Evolutionary conservation across 1,284 basidiomycete genomes (phyloP), one percentile per base, ranked within the genome.

Genomic region (Limonomyces culmigenus): DNA sequence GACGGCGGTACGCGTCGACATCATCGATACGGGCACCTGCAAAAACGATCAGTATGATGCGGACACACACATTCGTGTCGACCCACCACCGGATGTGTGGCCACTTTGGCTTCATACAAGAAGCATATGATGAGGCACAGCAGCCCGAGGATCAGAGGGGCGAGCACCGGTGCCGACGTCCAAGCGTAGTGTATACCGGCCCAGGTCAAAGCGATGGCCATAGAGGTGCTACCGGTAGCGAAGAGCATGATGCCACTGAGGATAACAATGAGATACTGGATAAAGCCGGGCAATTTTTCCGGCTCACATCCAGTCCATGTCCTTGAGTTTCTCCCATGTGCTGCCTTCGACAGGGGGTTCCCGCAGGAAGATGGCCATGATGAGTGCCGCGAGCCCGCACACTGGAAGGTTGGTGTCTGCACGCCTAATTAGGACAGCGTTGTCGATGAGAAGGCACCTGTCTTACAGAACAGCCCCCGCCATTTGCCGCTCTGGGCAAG

Each of bases 331-430:
- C 25, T 50, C 42, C 11, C 29, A 41, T 21, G 55, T 46, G 11
- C 46, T 44, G 23, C 47, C 48, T 18, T 43, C 48, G 10, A 56
- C 58, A 14, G 49, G 47, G 14, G 50, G 53, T 37, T 63, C 48
- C 25, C 51, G 50, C 33, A 65, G 44, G 43, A 55, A 56, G 25
- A 53, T 35, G 6, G 52, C 36, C 25, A 62, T 50, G 27, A 63
- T 44, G 8, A 40, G 41, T 13, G 55, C 44, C 2, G 59, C 53
- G 15, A 58, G 40, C 5, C 40, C 55, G 5, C 50, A 52, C 13
- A 62, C 38, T 5, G 60, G 61, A 3, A 63, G 42, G 40, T 65
- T 64, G 43, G 63, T 39, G 39, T 56, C 18, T 4, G 17, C 13
- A 11, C 13, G 29, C n/a, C n/a, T 34, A 50, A 45, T 40, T 58